Base-by-base conservation (phyloP, 306 rosid genomes). In the Glycine soja region DNA sequence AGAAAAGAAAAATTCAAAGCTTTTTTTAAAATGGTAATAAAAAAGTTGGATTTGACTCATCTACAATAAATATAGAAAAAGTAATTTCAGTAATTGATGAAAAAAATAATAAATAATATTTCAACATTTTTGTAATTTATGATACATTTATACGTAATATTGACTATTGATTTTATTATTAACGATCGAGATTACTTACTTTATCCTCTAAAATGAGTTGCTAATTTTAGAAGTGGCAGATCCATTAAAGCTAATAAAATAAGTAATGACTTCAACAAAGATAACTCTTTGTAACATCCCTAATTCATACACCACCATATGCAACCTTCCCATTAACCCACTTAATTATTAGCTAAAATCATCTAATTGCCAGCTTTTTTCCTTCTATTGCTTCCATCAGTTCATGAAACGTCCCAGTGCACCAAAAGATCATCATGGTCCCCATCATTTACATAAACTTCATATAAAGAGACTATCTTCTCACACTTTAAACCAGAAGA, bases 331-430 rank as follows among this genome's bases (percentile, higher is more conserved):
- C 30, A 2, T 24, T 24, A 24, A 24, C 1, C 30, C 2, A 24
- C 30, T 24, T 24, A 24, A 24, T 24, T 24, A 24, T 24, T 24
- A 24, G 30, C 30, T 24, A 1, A 24, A 1, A 24, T 24, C 30
- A 24, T 24, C 30, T 24, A 24, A 24, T 24, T 4, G 78, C 82
- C 74, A 82, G 65, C 78, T 59, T 58, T 58, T 69, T 54, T 64
- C 18, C 58, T 75, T 69, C 67, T 61, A 5, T 12, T 11, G 85
- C 56, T 63, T 48, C 69, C 61, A 77, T 51, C 7, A 46, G 13
- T 9, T 57, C 24, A 59, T 75, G 66, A 68, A 82, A 59, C 54
- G 32, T 16, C 47, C 65, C 34, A 10, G 3, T 57, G 34, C 51
- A 76, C 75, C 36, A 46, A 46, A 70, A 19, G 24, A 14, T 64